phyloP scores from a whole-genome alignment of 176 grass and related monocot species.

The Calamus simplicifolius region DNA sequence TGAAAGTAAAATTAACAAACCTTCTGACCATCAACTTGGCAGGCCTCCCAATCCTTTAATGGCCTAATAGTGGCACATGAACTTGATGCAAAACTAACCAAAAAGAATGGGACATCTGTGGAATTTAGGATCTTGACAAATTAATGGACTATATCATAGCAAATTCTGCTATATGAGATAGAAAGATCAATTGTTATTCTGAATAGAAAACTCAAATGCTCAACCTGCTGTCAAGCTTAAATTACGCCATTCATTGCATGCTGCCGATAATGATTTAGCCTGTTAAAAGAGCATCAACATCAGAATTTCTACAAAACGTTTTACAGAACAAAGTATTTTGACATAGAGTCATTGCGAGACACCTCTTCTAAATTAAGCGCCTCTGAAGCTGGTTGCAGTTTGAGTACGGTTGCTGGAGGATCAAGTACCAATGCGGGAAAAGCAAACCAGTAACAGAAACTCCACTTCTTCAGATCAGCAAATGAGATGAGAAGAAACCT shows the following conservation, averaged over 20 bases:
- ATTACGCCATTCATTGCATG: slow-evolving; percentile 52
- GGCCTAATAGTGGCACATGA: slow-evolving; percentile 45
- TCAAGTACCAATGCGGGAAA: slow-evolving; percentile 78
- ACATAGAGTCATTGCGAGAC: neutral
- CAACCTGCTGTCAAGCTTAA: slow-evolving; percentile 74
- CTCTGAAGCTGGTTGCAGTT: slow-evolving; percentile 27
- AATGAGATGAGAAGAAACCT: slow-evolving; percentile 86
- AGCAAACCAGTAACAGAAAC: slow-evolving; percentile 53
- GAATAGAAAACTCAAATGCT: slow-evolving; percentile 1
- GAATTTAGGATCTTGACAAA: slow-evolving; percentile 2
- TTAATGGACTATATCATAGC: no score
- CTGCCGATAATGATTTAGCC: slow-evolving; percentile 43
- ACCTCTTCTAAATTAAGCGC: slow-evolving; percentile 62
- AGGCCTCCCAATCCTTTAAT: slow-evolving; percentile 69
- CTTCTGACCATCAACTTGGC: slow-evolving; percentile 38
- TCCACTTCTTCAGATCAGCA: slow-evolving; percentile 97
- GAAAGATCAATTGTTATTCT: neutral
- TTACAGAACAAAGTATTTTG: neutral
- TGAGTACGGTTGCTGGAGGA: slow-evolving; percentile 52
- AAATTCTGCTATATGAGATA: neutral
- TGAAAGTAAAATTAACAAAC: slow-evolving; percentile 18
- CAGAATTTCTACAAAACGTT: no score
- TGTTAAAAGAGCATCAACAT: slow-evolving; percentile 20
- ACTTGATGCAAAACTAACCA: slow-evolving; percentile 44
- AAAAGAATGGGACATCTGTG: slow-evolving; percentile 68